Percentiles rank a stretch among this genome's conserved stretches.
Evolutionary conservation across 371 early-diverging fungal species (phyloP).

Genomic region (Circinella minor): DNA sequence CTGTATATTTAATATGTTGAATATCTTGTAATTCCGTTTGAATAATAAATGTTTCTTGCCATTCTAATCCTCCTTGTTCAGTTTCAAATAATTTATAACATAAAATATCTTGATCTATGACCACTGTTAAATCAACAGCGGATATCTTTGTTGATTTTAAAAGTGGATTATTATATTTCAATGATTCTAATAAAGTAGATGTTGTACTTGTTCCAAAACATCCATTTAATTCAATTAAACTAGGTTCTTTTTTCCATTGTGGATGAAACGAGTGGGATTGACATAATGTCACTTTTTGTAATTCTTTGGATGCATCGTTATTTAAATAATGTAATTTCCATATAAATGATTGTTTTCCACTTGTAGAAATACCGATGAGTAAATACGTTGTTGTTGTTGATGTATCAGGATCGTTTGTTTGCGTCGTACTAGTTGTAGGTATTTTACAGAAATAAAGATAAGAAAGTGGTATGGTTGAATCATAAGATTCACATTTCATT

Average conservation of each 20-base stretch:
- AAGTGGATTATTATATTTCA: background rate
- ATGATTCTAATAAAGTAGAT: slow-evolving; percentile 12
- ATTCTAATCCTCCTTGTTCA: slow-evolving; percentile 15
- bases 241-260: slow-evolving; percentile 9
- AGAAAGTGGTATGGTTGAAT: slow-evolving; percentile 20
- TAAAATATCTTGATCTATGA: slow-evolving; percentile 12
- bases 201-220: slow-evolving; percentile 15
- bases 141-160: background rate
- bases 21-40: slow-evolving; percentile 21
- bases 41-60: slow-evolving; percentile 31
- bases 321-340: slow-evolving; percentile 29
- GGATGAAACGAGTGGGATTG: slow-evolving; percentile 6
- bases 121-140: slow-evolving; percentile 1
- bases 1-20: slow-evolving; percentile 17
- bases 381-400: slow-evolving; percentile 6
- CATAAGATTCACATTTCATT: slow-evolving; percentile 22
- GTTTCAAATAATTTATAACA: slow-evolving; percentile 9
- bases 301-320: background rate
- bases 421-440: background rate
- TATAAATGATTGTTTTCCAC: slow-evolving; percentile 17
- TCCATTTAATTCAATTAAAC: background rate
- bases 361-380: slow-evolving; percentile 32
- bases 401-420: background rate
- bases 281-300: slow-evolving; percentile 7
- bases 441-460: slow-evolving; percentile 39